Evolutionary conservation across 345 rosid species (phyloP).

Genomic region (Gossypium thurberi): DNA sequence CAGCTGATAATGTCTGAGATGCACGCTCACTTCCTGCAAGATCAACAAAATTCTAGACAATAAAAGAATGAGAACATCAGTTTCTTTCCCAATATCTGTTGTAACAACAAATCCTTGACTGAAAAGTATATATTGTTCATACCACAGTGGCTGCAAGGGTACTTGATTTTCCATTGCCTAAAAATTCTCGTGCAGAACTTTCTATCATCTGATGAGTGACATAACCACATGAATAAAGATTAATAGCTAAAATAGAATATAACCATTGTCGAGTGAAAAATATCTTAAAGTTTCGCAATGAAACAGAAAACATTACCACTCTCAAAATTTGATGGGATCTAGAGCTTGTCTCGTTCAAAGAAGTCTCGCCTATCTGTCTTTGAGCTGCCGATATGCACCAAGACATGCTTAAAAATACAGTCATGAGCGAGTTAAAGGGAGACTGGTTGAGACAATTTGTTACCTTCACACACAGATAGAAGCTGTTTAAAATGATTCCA

Average conservation of each 20-base stretch:
- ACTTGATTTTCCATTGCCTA: slow-evolving; percentile 61
- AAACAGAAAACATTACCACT: slow-evolving; percentile 47
- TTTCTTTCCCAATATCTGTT: not conserved
- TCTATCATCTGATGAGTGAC: slow-evolving; percentile 56
- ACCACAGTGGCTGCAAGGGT: slow-evolving; percentile 82
- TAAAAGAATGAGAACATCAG: slow-evolving; percentile 13
- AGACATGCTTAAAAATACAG: slow-evolving; percentile 16
- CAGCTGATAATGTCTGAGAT: slow-evolving; percentile 81
- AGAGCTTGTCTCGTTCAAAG: slow-evolving; percentile 86
- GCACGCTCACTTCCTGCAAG: slow-evolving; percentile 98
- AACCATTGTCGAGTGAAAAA: not conserved
- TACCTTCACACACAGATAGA: slow-evolving; percentile 71
- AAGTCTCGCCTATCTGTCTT: slow-evolving; percentile 91
- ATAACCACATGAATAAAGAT: slow-evolving; percentile 2
- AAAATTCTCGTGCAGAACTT: slow-evolving; percentile 60
- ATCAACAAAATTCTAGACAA: slow-evolving; percentile 73
- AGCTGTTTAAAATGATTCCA: slow-evolving; percentile 78
- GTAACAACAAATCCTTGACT: slow-evolving; percentile 7
- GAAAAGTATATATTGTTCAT: slow-evolving; percentile 4
- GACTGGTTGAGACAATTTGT: slow-evolving; percentile 13
- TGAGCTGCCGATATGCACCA: slow-evolving; percentile 56
- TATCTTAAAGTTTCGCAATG: not conserved
- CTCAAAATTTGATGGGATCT: slow-evolving; percentile 95
- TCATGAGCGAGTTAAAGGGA: slow-evolving; percentile 3
- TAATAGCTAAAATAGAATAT: not conserved